Percentiles rank a stretch among this genome's conserved stretches.
phyloP scores from a whole-genome alignment of 2,329 filamentous ascomycete species.

The Colletotrichum plurivorum region DNA sequence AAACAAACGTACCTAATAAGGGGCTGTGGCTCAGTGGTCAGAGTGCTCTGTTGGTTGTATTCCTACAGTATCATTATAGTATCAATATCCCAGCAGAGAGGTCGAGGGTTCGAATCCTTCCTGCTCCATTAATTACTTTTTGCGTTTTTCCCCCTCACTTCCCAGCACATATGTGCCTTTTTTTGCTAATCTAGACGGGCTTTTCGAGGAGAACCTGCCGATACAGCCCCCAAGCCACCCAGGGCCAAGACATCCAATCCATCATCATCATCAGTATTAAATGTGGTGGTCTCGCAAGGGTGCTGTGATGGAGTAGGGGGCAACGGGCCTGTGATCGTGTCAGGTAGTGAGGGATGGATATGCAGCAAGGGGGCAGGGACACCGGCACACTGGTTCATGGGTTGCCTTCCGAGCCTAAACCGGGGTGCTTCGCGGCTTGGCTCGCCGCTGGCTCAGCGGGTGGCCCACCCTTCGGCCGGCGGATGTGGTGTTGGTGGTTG shows the following conservation, averaged over 20 bases:
- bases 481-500: slow-evolving; percentile 21
- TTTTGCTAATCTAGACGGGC: too few relatives aligned
- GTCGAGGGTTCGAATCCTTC: too few relatives aligned
- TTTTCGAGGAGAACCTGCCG: too few relatives aligned
- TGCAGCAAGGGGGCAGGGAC: not conserved
- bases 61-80: too few relatives aligned
- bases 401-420: not conserved
- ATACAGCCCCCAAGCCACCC: not conserved
- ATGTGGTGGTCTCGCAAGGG: slow-evolving; percentile 3
- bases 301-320: not conserved
- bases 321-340: not conserved
- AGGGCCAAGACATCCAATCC: not conserved
- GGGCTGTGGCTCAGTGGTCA: too few relatives aligned
- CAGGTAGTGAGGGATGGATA: not conserved
- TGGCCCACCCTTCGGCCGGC: not conserved
- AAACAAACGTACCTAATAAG: too few relatives aligned
- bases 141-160: too few relatives aligned
- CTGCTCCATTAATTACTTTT: too few relatives aligned
- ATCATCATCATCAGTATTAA: not conserved
- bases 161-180: too few relatives aligned
- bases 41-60: too few relatives aligned
- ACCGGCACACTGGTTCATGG: slow-evolving; percentile 15
- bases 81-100: too few relatives aligned
- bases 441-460: slow-evolving; percentile 10
- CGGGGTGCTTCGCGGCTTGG: not conserved